phyloP scores from a whole-genome alignment of 2,329 filamentous ascomycete species.

The Ophiostoma quercus region DNA sequence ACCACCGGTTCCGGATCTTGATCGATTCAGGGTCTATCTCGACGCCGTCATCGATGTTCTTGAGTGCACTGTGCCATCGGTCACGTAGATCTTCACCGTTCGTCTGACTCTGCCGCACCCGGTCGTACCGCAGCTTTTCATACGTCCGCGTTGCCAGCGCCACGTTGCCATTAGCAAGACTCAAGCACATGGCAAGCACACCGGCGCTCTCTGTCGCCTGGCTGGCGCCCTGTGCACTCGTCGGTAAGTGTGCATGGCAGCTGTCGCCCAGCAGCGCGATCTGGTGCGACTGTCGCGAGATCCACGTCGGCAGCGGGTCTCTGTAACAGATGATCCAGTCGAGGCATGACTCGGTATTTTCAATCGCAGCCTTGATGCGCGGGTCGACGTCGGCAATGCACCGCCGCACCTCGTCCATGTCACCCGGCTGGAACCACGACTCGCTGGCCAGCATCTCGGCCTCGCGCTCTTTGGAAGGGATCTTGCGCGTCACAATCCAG shows the following conservation, averaged over 20 bases:
- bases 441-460: slow-evolving; percentile 43
- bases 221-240: slow-evolving; percentile 48
- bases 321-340: slow-evolving; percentile 54
- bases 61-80: slow-evolving; percentile 42
- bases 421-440: slow-evolving; percentile 45
- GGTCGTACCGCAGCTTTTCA: slow-evolving; percentile 40
- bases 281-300: slow-evolving; percentile 40
- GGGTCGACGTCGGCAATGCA: slow-evolving; percentile 40
- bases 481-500: slow-evolving; percentile 44
- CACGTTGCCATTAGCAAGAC: slow-evolving; percentile 22
- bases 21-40: slow-evolving; percentile 43
- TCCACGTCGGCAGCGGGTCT: slow-evolving; percentile 49
- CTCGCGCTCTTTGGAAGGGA: slow-evolving; percentile 34
- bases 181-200: slow-evolving; percentile 42
- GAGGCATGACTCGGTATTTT: slow-evolving; percentile 37
- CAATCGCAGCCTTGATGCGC: slow-evolving; percentile 42
- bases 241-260: slow-evolving; percentile 51
- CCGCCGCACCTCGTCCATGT: slow-evolving; percentile 41
- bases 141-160: slow-evolving; percentile 37
- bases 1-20: slow-evolving; percentile 44
- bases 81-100: slow-evolving; percentile 42
- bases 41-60: slow-evolving; percentile 38
- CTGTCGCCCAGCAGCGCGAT: slow-evolving; percentile 50
- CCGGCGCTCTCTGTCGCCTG: slow-evolving; percentile 51
- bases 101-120: slow-evolving; percentile 40